Evolutionary conservation across 495 filamentous ascomycete species (phyloP).

Genomic region (Aspergillus funiculosus): DNA sequence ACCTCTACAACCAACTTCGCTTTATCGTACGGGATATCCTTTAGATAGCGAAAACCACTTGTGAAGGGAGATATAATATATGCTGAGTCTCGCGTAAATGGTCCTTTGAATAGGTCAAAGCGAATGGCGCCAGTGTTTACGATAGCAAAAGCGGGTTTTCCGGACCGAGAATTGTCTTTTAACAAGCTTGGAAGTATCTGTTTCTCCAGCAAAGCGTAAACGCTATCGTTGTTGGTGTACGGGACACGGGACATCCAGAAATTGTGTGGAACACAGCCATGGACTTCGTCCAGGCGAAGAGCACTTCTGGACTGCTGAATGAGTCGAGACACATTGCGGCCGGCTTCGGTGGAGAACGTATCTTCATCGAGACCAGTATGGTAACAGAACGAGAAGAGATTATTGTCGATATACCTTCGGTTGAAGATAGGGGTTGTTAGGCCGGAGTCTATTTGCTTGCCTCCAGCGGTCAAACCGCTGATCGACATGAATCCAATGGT

Average conservation of each 20-base stretch:
- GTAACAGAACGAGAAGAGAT: constrained; percentile 75
- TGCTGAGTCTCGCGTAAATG: constrained; percentile 78
- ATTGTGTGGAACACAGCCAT: constrained; percentile 78
- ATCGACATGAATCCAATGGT: constrained; percentile 96
- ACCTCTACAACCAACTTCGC: constrained; percentile 65
- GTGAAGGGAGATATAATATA: constrained; percentile 87
- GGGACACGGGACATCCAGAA: constrained; percentile 72
- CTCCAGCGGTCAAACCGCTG: constrained; percentile 52
- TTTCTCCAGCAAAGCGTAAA: constrained; percentile 75
- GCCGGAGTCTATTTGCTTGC: constrained; percentile 28
- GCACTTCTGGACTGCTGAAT: constrained; percentile 64
- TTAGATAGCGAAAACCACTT: constrained; percentile 69
- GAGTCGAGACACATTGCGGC: constrained; percentile 62
- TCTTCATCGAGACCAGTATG: constrained; percentile 65
- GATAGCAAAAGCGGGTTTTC: constrained; percentile 61
- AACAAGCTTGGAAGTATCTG: constrained; percentile 63
- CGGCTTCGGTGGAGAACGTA: constrained; percentile 74
- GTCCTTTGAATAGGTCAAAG: constrained; percentile 90
- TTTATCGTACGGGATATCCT: constrained; percentile 68
- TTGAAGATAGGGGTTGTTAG: constrained; percentile 52
- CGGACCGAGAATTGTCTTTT: constrained; percentile 40
- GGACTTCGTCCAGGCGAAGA: constrained; percentile 64
- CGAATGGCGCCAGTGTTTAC: constrained; percentile 86
- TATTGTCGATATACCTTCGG: constrained; percentile 91
- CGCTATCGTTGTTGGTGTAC: constrained; percentile 62